Conservation (phyloP, 2,329 filamentous ascomycete species). For the Penicillium palitans region DNA sequence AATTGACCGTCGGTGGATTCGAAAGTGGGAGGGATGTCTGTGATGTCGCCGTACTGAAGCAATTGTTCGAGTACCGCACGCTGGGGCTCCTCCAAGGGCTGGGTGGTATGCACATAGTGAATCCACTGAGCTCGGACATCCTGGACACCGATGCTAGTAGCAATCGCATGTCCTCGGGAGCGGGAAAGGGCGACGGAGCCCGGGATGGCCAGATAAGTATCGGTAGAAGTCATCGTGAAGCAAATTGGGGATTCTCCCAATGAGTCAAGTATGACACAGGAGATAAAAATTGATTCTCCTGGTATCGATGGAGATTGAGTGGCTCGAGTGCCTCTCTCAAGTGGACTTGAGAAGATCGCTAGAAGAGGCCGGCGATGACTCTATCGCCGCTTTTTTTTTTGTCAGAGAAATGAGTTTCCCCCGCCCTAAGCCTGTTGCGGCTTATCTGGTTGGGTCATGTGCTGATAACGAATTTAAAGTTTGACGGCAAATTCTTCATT, state of each 20-base stretch:
- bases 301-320: conserved; percentile 21
- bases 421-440: conserved; percentile 27
- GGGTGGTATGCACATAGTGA: conserved; percentile 66
- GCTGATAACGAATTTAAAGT: conserved; percentile 17
- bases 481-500: background rate
- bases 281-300: conserved; percentile 18
- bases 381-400: conserved; percentile 22
- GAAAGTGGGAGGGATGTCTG: conserved; percentile 47
- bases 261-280: conserved; percentile 9
- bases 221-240: conserved; percentile 37
- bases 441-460: conserved; percentile 25
- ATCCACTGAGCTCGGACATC: conserved; percentile 51
- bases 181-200: conserved; percentile 48
- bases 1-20: conserved; percentile 52
- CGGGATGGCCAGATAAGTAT: conserved; percentile 40
- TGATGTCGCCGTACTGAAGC: conserved; percentile 61
- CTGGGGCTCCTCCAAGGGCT: conserved; percentile 49
- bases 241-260: conserved; percentile 13
- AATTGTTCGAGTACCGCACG: conserved; percentile 58
- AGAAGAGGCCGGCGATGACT: conserved; percentile 27
- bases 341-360: conserved; percentile 24
- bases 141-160: conserved; percentile 43
- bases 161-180: conserved; percentile 47
- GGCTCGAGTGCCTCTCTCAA: conserved; percentile 28
- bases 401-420: conserved; percentile 23